Evolutionary conservation across 2,329 filamentous ascomycete genomes (phyloP).

Genomic region (Epichloe coenophiala): DNA sequence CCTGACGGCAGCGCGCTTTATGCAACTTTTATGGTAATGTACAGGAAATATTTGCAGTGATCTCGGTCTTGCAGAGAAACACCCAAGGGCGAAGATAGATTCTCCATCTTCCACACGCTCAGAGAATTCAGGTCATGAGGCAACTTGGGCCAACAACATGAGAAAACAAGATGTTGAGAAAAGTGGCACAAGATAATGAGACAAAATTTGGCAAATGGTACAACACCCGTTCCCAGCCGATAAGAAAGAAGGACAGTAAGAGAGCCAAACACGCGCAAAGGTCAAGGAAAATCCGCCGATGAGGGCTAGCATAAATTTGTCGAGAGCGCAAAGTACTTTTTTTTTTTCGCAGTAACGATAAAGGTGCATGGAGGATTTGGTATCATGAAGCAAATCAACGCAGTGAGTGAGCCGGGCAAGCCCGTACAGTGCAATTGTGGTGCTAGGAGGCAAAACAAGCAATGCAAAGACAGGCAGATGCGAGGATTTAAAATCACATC

Average conservation of each 20-base stretch:
- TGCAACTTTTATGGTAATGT: conserved; percentile 39
- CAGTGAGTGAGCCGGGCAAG: conserved; percentile 6
- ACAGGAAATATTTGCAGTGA: conserved; percentile 25
- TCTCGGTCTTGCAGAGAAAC: conserved; percentile 3
- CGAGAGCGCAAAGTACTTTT: conserved; percentile 10
- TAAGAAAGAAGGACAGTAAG: neutral
- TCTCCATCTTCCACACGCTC: conserved; percentile 1
- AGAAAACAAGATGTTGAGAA: neutral
- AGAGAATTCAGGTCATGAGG: conserved; percentile 4
- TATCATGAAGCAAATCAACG: conserved; percentile 24
- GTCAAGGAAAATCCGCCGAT: neutral
- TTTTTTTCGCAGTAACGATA: conserved; percentile 5
- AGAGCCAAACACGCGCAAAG: too few species aligned
- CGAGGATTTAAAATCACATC: conserved; percentile 47
- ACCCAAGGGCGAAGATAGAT: neutral
- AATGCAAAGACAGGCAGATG: conserved; percentile 27
- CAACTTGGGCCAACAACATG: conserved; percentile 3
- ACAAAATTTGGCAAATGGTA: neutral
- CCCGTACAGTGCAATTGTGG: conserved; percentile 8
- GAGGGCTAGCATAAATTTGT: conserved; percentile 1
- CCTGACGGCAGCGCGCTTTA: conserved; percentile 26
- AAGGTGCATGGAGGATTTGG: conserved; percentile 14
- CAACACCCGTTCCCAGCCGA: conserved; percentile 2
- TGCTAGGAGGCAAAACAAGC: conserved; percentile 13
- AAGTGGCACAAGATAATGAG: neutral